Evolutionary conservation across 345 rosid species (phyloP).

Genomic region (Hibiscus mutabilis): DNA sequence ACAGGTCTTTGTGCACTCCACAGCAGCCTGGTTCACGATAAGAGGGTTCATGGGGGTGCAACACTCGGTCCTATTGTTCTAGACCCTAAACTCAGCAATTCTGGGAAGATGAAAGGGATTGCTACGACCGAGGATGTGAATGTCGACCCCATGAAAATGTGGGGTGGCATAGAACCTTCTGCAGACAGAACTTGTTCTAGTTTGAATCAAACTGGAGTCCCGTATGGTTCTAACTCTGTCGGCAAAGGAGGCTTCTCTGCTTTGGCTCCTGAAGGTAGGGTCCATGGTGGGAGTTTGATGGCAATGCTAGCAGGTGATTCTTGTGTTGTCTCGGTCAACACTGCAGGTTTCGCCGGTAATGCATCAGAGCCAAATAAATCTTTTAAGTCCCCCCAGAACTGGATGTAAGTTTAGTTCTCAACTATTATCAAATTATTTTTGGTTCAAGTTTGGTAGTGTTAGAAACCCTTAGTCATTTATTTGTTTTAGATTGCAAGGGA

Average conservation of each 20-base stretch:
- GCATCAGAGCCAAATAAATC: slow-evolving; percentile 23
- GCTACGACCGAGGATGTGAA: slow-evolving; percentile 46
- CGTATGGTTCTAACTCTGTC: slow-evolving; percentile 13
- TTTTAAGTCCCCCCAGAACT: slow-evolving; percentile 28
- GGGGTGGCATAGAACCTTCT: slow-evolving; percentile 26
- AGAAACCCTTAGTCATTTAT: slow-evolving; percentile 13
- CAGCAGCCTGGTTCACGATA: slow-evolving; percentile 65
- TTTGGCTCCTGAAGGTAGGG: slow-evolving; percentile 82
- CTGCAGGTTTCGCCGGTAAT: slow-evolving; percentile 12
- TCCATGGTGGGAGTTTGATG: slow-evolving; percentile 90
- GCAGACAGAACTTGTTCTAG: slow-evolving; percentile 25
- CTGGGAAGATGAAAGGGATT: slow-evolving; percentile 47
- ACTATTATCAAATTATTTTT: slow-evolving; percentile 13
- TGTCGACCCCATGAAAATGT: slow-evolving; percentile 32
- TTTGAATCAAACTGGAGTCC: slow-evolving; percentile 30
- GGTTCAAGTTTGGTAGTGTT: slow-evolving; percentile 15
- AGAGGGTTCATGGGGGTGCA: slow-evolving; percentile 78
- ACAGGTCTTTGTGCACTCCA: slow-evolving; percentile 84
- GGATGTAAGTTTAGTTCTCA: slow-evolving; percentile 38
- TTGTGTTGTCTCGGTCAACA: slow-evolving; percentile 29
- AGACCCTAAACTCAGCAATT: slow-evolving; percentile 34
- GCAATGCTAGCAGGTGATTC: slow-evolving; percentile 55
- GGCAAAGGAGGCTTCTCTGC: slow-evolving; percentile 28
- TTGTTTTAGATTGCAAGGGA: slow-evolving; percentile 7
- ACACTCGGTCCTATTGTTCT: slow-evolving; percentile 48